Percentiles rank a stretch among this genome's conserved stretches.
Evolutionary conservation across 2,329 filamentous ascomycete species (phyloP).

Genomic region (Didymella keratinophila): DNA sequence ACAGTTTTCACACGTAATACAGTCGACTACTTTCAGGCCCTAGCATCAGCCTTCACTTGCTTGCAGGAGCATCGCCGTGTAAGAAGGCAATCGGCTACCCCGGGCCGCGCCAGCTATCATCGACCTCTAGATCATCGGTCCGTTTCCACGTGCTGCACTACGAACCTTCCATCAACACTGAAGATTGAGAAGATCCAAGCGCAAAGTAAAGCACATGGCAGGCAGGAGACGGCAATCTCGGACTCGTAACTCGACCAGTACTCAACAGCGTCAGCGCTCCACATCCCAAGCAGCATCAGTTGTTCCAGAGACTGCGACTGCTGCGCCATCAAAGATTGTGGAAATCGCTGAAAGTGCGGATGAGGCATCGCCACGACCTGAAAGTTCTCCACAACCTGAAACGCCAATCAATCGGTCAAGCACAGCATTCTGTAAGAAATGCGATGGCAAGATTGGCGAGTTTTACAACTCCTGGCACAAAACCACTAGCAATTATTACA

Average conservation of each 20-base stretch:
- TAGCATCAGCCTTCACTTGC: background rate
- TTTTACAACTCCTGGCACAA: slow-evolving; percentile 51
- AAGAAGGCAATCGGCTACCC: background rate
- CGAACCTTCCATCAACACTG: slow-evolving; percentile 4
- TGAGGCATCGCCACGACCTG: slow-evolving; percentile 19
- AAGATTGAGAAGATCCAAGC: background rate
- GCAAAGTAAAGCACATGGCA: slow-evolving; percentile 29
- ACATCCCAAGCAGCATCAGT: slow-evolving; percentile 18
- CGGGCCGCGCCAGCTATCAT: slow-evolving; percentile 3
- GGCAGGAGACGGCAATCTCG: slow-evolving; percentile 34
- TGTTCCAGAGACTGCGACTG: slow-evolving; percentile 14
- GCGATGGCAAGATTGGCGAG: slow-evolving; percentile 40
- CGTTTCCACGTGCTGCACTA: slow-evolving; percentile 17
- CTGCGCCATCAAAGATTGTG: slow-evolving; percentile 6
- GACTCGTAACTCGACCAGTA: slow-evolving; percentile 27
- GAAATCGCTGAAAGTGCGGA: slow-evolving; percentile 24
- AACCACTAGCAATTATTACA: slow-evolving; percentile 47
- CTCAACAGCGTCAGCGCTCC: slow-evolving; percentile 24
- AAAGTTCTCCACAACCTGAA: slow-evolving; percentile 11
- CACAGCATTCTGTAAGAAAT: slow-evolving; percentile 42
- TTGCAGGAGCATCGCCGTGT: background rate
- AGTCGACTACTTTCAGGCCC: background rate
- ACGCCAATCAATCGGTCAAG: slow-evolving; percentile 33
- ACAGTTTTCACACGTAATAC: slow-evolving; percentile 10
- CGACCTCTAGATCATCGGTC: slow-evolving; percentile 7